phyloP scores from a whole-genome alignment of 2,329 filamentous ascomycete genomes.

The Fonsecaea erecta region DNA sequence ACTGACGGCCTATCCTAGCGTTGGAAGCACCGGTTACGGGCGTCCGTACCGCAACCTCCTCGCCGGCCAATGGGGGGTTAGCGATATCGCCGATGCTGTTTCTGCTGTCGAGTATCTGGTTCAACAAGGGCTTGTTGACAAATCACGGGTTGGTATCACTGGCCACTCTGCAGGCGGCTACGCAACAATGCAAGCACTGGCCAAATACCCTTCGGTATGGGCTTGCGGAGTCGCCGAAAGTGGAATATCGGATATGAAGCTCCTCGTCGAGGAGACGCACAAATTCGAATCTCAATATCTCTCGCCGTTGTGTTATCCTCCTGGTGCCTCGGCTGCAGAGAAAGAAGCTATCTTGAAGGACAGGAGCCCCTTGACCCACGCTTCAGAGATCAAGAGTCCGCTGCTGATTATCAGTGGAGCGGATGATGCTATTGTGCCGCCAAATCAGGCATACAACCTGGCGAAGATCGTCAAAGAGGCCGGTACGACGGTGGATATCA shows the following conservation, averaged over 20 bases:
- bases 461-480: slow-evolving; percentile 2
- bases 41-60: slow-evolving; percentile 56
- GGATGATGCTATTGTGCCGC: not conserved
- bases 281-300: slow-evolving; percentile 63
- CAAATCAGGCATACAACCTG: not conserved
- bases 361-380: slow-evolving; percentile 57
- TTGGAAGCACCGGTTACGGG: slow-evolving; percentile 59
- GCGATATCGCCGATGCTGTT: slow-evolving; percentile 58
- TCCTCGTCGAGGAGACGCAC: slow-evolving; percentile 56
- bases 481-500: slow-evolving; percentile 53
- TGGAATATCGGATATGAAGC: slow-evolving; percentile 58
- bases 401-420: slow-evolving; percentile 45
- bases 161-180: slow-evolving; percentile 61
- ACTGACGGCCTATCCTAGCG: slow-evolving; percentile 56
- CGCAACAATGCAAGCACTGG: slow-evolving; percentile 56
- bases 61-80: slow-evolving; percentile 56
- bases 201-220: slow-evolving; percentile 54
- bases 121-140: slow-evolving; percentile 44
- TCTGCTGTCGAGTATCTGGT: slow-evolving; percentile 54
- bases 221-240: slow-evolving; percentile 57
- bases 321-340: slow-evolving; percentile 36
- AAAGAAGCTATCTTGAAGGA: slow-evolving; percentile 48
- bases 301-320: slow-evolving; percentile 50
- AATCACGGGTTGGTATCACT: slow-evolving; percentile 53
- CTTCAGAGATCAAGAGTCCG: slow-evolving; percentile 55